These are phyloP conservation scores for Betula pendula DNA, from an alignment of 306 rosid genomes.

Conservation along the genomic window DNA sequence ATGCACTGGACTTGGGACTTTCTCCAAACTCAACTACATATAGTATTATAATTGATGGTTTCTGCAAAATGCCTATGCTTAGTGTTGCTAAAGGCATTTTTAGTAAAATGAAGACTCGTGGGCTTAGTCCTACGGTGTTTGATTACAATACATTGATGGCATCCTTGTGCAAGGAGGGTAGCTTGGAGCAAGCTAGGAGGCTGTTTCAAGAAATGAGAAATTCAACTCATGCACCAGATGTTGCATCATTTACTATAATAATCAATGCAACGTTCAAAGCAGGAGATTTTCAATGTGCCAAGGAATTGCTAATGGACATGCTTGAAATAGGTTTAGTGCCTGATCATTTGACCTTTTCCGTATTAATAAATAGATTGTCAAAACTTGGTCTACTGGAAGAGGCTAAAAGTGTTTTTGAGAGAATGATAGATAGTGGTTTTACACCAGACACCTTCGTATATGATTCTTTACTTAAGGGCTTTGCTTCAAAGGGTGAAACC, in stretches of 20 bases:
- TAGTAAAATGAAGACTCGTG: conserved; percentile 50
- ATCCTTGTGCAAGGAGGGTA: conserved; percentile 65
- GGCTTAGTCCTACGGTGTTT: conserved; percentile 47
- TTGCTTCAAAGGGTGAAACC: conserved; percentile 47
- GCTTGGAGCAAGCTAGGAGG: conserved; percentile 71
- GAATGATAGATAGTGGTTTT: conserved; percentile 59
- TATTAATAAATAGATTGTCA: conserved; percentile 54
- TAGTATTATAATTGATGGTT: conserved; percentile 66
- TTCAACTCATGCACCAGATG: conserved; percentile 46
- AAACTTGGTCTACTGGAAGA: conserved; percentile 64
- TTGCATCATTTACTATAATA: conserved; percentile 61
- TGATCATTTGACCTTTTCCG: conserved; percentile 58
- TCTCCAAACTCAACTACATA: conserved; percentile 56
- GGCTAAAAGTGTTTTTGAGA: conserved; percentile 57
- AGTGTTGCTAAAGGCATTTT: conserved; percentile 76
- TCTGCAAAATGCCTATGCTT: conserved; percentile 72
- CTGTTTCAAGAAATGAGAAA: conserved; percentile 65
- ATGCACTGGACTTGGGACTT: conserved; percentile 48
- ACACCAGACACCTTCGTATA: conserved; percentile 54
- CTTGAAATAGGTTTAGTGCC: conserved; percentile 51
- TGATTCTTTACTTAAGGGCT: conserved; percentile 75
- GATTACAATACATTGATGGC: conserved; percentile 66
- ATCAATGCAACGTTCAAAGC: conserved; percentile 66
- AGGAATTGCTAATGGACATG: conserved; percentile 60
- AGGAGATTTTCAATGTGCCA: conserved; percentile 59